Base-by-base conservation (phyloP, 768 basidiomycete genomes). In the Clavulina sp. region DNA sequence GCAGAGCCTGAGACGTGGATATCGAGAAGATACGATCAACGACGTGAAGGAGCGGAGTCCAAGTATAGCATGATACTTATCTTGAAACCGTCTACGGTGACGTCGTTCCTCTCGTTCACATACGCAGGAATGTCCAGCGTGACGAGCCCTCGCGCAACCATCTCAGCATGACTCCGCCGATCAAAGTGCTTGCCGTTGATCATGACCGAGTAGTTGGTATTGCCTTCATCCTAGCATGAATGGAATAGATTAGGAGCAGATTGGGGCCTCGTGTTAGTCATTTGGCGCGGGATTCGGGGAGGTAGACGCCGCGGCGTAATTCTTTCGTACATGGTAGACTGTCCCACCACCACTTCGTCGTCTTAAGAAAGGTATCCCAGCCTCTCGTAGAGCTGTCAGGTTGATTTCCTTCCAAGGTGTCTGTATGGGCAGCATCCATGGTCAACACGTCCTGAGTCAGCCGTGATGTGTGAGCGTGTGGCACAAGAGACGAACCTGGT, bases 351-450 rank as follows among this genome's bases (percentile, higher is more conserved):
- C 95, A 57, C 88, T 92, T 51, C 83, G 71, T 51, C 93, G 70
- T 36, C 93, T 71, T 30, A 97, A 73, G 60, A 87, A 84, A 0
- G 85, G 85, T 18, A 89, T 72, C 3, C 68, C 70, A 1, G 55
- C 69, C 63, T 40, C 63, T 7, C 66, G 64, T 4, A 89, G 69
- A 1, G 75, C 71, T 4, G 61, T 55, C 47, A 92, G 73, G 59
- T 93, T 92, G 57, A 91, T 79, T 61, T 99, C 93, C 62, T 88
- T 95, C 93, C 93, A 97, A 16, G 92, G 93, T 58, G 95, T 96
- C 69, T 99, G 43, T 38, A 13, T 38, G 36, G 36, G 43, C 13
- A n/a, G n/a, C n/a, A n/a, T n/a, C n/a, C 16, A 46, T 13, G 13
- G 43, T 13, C 26, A 9, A 13, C 16, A 28, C 43, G 24, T 46